Percentiles rank a stretch among this genome's conserved stretches.
These are phyloP conservation scores for Citrus inodora DNA, from an alignment of 345 rosid species.

Conservation along the genomic window DNA sequence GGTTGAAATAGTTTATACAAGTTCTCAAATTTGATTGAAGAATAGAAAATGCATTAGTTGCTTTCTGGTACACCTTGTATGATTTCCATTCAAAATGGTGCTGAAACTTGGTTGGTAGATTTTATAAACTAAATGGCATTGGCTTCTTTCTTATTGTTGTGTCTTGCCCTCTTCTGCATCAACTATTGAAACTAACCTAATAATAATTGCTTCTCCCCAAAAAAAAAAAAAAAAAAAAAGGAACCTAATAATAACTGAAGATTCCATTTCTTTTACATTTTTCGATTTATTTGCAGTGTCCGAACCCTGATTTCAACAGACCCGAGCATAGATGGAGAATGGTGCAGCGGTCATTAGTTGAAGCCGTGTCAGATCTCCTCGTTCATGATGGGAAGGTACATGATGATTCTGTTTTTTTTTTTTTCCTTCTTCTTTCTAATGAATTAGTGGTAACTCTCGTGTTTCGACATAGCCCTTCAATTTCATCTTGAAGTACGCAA, in stretches of 20 bases:
- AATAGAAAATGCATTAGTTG: not conserved
- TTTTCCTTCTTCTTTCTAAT: not conserved
- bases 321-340: conserved; percentile 67
- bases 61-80: not conserved
- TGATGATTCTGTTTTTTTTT: not conserved
- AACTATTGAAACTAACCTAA: not conserved
- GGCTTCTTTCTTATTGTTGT: not conserved
- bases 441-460: not conserved
- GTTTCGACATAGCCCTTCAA: not conserved
- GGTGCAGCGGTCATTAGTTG: conserved; percentile 57
- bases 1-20: not conserved
- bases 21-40: not conserved
- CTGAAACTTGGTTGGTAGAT: not conserved
- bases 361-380: conserved; percentile 60
- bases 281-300: conserved; percentile 41
- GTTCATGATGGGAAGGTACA: conserved; percentile 53
- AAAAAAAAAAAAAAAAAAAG: no score
- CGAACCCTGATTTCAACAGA: conserved; percentile 65
- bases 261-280: not conserved
- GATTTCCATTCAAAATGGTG: not conserved
- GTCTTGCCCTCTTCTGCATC: not conserved
- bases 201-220: not conserved
- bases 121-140: not conserved
- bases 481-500: not conserved
- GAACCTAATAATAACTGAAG: not conserved